A percentile compares a stretch with the other conserved stretches of the same genome.
These are phyloP conservation scores for Secale cereale DNA, from an alignment of 176 grass and related monocot genomes.

Conservation along the genomic window DNA sequence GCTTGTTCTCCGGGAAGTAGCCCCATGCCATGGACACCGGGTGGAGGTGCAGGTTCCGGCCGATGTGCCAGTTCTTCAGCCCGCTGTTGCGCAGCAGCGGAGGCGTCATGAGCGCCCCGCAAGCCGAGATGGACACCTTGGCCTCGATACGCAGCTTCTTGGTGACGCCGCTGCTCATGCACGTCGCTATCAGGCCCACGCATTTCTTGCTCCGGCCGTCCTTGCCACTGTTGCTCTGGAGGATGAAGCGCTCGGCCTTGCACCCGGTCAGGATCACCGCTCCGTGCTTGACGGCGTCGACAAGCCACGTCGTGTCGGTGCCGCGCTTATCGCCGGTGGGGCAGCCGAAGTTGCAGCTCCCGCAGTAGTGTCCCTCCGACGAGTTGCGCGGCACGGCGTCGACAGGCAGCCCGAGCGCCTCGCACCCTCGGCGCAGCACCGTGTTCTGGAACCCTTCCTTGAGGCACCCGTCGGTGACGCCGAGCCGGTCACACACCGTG, in stretches of 20 bases:
- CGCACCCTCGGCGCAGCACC: constrained; percentile 65
- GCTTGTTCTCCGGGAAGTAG: constrained; percentile 67
- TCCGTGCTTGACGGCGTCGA: constrained; percentile 60
- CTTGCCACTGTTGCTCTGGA: not conserved
- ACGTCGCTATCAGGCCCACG: constrained; percentile 51
- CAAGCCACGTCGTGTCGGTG: constrained; percentile 87
- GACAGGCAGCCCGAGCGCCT: constrained; percentile 53
- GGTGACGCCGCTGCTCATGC: constrained; percentile 31
- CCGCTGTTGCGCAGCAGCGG: constrained; percentile 62
- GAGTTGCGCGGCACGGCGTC: constrained; percentile 74
- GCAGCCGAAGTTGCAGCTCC: constrained; percentile 70
- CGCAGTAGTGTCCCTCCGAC: constrained; percentile 65
- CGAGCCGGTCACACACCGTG: constrained; percentile 58
- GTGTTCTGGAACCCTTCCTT: constrained; percentile 87
- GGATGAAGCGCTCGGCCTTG: constrained; percentile 68
- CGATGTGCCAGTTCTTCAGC: constrained; percentile 77
- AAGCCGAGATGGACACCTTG: constrained; percentile 57
- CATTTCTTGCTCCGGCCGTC: constrained; percentile 47
- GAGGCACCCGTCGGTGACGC: constrained; percentile 46
- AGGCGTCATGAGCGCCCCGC: constrained; percentile 73
- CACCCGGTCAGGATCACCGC: constrained; percentile 69
- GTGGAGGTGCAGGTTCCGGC: constrained; percentile 83
- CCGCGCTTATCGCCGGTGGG: constrained; percentile 70
- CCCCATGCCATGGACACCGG: constrained; percentile 80
- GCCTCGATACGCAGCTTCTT: constrained; percentile 70